Percentiles rank a stretch among this genome's conserved stretches.
These are phyloP conservation scores for Laguncularia racemosa DNA, from an alignment of 345 rosid genomes.

Conservation along the genomic window DNA sequence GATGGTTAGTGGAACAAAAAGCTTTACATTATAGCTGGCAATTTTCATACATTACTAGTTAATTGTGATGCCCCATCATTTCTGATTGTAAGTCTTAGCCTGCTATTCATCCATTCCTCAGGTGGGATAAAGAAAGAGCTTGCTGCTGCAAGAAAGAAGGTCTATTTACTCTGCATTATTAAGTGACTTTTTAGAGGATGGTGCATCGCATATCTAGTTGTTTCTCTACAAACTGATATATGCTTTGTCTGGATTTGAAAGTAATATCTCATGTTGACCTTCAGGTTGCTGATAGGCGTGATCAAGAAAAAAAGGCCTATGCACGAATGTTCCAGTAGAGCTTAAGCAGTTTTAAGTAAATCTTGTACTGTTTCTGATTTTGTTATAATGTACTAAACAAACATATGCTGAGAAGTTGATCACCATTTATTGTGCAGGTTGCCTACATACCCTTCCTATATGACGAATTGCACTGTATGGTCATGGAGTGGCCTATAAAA, in stretches of 20 bases:
- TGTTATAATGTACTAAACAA: too few species aligned
- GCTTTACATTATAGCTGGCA: slow-evolving; percentile 2
- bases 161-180: slow-evolving; percentile 10
- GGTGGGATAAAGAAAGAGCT: slow-evolving; percentile 84
- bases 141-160: slow-evolving; percentile 78
- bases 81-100: not conserved
- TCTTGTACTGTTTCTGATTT: too few species aligned
- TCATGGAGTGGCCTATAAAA: too few species aligned
- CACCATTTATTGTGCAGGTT: too few species aligned
- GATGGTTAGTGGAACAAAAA: slow-evolving; percentile 43
- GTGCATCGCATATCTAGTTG: slow-evolving; percentile 3
- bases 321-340: slow-evolving; percentile 56
- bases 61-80: not conserved
- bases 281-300: slow-evolving; percentile 61
- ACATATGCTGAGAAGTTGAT: too few species aligned
- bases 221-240: not conserved
- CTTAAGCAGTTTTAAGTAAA: too few species aligned
- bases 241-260: not conserved
- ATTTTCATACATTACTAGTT: not conserved
- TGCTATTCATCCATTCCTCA: slow-evolving; percentile 19
- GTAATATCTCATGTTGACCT: slow-evolving; percentile 5
- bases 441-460: too few species aligned
- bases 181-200: too few species aligned
- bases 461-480: too few species aligned
- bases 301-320: slow-evolving; percentile 60